Conservation (phyloP, 192 early-diverging fungal genomes). For the Gigaspora rosea region DNA sequence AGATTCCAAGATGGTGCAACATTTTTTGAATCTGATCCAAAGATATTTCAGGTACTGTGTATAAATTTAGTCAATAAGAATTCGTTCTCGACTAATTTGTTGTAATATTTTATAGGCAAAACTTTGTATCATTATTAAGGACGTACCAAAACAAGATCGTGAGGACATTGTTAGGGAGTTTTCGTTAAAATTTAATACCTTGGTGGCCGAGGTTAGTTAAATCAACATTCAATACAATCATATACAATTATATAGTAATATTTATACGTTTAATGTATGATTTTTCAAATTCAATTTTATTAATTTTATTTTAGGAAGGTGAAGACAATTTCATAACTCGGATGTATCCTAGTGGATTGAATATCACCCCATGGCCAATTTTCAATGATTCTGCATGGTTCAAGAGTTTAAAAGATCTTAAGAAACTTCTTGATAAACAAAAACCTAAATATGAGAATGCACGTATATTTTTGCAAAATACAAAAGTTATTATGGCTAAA, state of each 20-base stretch:
- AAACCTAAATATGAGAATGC: conserved; percentile 26
- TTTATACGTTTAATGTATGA: background rate
- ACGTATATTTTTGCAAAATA: conserved; percentile 6
- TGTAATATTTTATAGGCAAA: conserved; percentile 4
- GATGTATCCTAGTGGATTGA: conserved; percentile 5
- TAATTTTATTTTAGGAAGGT: background rate
- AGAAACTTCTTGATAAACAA: conserved; percentile 14
- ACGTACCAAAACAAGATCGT: conserved; percentile 9
- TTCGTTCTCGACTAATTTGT: background rate
- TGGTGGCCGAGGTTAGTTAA: conserved; percentile 10
- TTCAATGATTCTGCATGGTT: conserved; percentile 16
- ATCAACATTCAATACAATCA: background rate
- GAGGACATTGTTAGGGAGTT: conserved; percentile 25
- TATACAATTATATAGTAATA: background rate
- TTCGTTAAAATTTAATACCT: background rate
- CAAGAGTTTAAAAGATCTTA: conserved; percentile 9
- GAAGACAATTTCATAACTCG: conserved; percentile 29
- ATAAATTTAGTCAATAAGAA: background rate
- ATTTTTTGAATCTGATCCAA: conserved; percentile 10
- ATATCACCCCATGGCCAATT: conserved; percentile 27
- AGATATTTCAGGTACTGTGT: conserved; percentile 25
- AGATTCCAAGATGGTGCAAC: conserved; percentile 29
- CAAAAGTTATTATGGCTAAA: conserved; percentile 23
- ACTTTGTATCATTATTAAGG: conserved; percentile 31
- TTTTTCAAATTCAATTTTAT: too few relatives aligned